phyloP scores from a whole-genome alignment of 208 protist species.

The Leishmania tropica region DNA sequence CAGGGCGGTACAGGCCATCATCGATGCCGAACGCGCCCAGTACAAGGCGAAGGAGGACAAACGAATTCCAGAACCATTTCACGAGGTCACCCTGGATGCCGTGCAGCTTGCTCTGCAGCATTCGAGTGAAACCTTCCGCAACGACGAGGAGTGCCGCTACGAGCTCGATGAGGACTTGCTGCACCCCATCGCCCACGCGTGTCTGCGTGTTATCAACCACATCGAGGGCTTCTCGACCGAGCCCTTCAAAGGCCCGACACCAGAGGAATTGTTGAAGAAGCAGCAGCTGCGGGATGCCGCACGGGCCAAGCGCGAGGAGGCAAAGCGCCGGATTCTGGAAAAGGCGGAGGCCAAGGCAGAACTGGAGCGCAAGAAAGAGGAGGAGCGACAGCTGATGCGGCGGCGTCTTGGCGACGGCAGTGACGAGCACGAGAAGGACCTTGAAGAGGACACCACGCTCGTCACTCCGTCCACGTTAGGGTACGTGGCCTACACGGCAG shows the following conservation, averaged over 20 bases:
- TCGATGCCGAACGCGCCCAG: conserved; percentile 54
- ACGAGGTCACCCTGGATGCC: conserved; percentile 51
- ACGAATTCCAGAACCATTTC: conserved; percentile 63
- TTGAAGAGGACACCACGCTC: conserved; percentile 58
- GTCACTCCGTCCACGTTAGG: conserved; percentile 38
- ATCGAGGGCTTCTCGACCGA: conserved; percentile 84
- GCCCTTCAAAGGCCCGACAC: conserved; percentile 54
- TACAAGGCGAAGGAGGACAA: conserved; percentile 53
- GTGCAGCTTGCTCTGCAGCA: conserved; percentile 40
- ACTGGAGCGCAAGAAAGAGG: conserved; percentile 49
- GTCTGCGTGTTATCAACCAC: conserved; percentile 67
- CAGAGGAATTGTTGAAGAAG: conserved; percentile 62
- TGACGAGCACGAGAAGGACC: conserved; percentile 35
- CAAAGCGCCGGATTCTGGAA: conserved; percentile 43
- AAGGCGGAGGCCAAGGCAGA: conserved; percentile 55
- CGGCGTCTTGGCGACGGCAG: conserved; percentile 40
- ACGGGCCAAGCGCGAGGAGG: conserved; percentile 72
- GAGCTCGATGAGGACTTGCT: conserved; percentile 89
- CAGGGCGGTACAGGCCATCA: conserved; percentile 47
- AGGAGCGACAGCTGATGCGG: conserved; percentile 65
- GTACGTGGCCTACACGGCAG: conserved; percentile 58
- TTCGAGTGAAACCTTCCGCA: conserved; percentile 56
- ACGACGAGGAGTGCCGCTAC: conserved; percentile 76
- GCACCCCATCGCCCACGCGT: conserved; percentile 85
- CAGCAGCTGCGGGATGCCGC: conserved; percentile 50